phyloP scores from a whole-genome alignment of 1,139 yeast species.

The Zygoascus hellenicus region DNA sequence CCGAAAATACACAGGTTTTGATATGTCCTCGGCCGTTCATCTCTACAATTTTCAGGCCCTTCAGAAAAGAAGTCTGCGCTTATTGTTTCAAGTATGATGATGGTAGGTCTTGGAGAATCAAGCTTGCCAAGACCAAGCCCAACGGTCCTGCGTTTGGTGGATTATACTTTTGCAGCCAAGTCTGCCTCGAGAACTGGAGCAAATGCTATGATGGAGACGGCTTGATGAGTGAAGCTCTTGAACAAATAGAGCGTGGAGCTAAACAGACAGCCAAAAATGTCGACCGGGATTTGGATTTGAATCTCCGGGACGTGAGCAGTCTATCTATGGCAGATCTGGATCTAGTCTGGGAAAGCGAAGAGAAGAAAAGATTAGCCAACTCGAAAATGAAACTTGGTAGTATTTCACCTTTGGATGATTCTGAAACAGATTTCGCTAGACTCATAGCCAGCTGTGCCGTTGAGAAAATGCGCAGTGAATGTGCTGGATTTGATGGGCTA shows the following conservation, averaged over 20 bases:
- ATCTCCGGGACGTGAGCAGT: neutral
- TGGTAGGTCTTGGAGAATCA: constrained; percentile 44
- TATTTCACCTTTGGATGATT: constrained; percentile 34
- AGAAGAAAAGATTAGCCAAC: constrained; percentile 23
- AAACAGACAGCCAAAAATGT: neutral
- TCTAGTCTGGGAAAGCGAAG: constrained; percentile 6
- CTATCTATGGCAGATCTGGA: neutral
- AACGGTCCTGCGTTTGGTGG: constrained; percentile 38
- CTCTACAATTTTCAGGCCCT: constrained; percentile 46
- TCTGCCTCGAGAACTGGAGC: constrained; percentile 40
- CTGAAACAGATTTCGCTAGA: constrained; percentile 39
- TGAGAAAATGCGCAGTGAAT: constrained; percentile 15
- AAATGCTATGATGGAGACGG: constrained; percentile 28
- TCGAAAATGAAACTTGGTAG: neutral
- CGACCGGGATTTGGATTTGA: neutral
- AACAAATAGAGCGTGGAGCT: constrained; percentile 26
- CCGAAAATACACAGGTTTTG: constrained; percentile 41
- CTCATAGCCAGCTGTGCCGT: constrained; percentile 31
- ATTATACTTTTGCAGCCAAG: constrained; percentile 49
- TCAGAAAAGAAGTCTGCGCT: constrained; percentile 61
- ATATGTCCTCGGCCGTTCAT: constrained; percentile 42
- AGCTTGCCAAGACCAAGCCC: constrained; percentile 17
- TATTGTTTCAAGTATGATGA: constrained; percentile 47
- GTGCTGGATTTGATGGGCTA: constrained; percentile 38
- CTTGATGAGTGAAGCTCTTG: constrained; percentile 30